Conservation (phyloP, 352 stramenopile species). For the Pythium oligandrum region DNA sequence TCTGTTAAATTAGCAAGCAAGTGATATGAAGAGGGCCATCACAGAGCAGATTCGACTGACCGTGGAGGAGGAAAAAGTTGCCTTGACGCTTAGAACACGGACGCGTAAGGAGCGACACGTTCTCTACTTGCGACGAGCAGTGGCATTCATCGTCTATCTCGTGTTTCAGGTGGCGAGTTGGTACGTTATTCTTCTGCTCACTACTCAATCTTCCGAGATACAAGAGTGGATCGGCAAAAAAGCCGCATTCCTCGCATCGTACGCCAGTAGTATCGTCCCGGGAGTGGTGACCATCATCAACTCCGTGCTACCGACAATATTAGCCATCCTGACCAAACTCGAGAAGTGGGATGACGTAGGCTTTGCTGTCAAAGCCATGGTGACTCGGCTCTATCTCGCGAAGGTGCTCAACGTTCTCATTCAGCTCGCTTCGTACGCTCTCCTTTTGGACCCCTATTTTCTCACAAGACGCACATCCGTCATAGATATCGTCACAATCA, state of each 20-base stretch:
- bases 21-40: conserved; percentile 51
- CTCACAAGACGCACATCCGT: conserved; percentile 36
- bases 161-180: conserved; percentile 57
- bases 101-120: conserved; percentile 52
- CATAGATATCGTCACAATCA: conserved; percentile 28
- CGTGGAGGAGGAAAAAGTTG: conserved; percentile 50
- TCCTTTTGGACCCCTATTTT: conserved; percentile 65
- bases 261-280: conserved; percentile 61
- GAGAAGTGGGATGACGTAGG: conserved; percentile 78
- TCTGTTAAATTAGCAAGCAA: conserved; percentile 34
- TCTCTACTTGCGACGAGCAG: conserved; percentile 41
- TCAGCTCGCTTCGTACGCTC: conserved; percentile 66
- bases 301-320: conserved; percentile 52
- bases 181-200: conserved; percentile 73
- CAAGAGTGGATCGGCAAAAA: conserved; percentile 36
- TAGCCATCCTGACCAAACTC: conserved; percentile 55
- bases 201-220: conserved; percentile 59
- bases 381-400: conserved; percentile 74
- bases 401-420: conserved; percentile 83
- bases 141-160: conserved; percentile 57
- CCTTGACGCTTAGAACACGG: conserved; percentile 38
- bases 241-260: conserved; percentile 39
- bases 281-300: conserved; percentile 76
- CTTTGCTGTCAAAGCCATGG: conserved; percentile 80
- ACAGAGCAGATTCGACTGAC: conserved; percentile 53